Percentiles rank a stretch among this genome's conserved stretches.
Evolutionary conservation across 2,329 filamentous ascomycete species (phyloP).

Genomic region (Cercospora berteroae): DNA sequence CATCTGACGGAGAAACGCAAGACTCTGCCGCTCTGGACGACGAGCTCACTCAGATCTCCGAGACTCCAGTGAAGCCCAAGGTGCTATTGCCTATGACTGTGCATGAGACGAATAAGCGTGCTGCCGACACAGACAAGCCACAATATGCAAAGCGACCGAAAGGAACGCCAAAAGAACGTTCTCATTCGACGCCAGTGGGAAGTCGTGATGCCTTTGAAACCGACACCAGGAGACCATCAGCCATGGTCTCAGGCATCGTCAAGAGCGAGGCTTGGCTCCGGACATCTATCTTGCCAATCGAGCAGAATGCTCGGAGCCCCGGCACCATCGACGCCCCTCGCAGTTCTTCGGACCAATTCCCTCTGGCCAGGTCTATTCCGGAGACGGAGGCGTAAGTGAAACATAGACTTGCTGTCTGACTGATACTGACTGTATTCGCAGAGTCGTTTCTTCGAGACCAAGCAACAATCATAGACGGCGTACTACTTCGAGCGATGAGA

Average conservation of each 20-base stretch:
- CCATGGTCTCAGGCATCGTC: not conserved
- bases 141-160: not conserved
- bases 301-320: not conserved
- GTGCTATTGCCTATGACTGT: not conserved
- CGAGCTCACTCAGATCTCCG: not conserved
- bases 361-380: not conserved
- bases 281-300: not conserved
- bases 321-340: not conserved
- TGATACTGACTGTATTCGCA: not conserved
- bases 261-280: not conserved
- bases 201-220: too few species aligned
- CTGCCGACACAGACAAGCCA: not conserved
- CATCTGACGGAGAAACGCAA: not conserved
- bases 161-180: not conserved
- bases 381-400: not conserved
- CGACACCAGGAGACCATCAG: not conserved
- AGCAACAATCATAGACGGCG: not conserved
- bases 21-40: not conserved
- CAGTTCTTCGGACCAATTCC: not conserved
- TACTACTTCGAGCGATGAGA: not conserved
- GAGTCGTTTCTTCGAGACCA: not conserved
- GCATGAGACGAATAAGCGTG: not conserved
- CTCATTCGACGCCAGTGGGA: not conserved
- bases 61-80: not conserved
- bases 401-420: too few species aligned